Conservation (phyloP, 306 rosid genomes). For the Lotus japonicus region DNA sequence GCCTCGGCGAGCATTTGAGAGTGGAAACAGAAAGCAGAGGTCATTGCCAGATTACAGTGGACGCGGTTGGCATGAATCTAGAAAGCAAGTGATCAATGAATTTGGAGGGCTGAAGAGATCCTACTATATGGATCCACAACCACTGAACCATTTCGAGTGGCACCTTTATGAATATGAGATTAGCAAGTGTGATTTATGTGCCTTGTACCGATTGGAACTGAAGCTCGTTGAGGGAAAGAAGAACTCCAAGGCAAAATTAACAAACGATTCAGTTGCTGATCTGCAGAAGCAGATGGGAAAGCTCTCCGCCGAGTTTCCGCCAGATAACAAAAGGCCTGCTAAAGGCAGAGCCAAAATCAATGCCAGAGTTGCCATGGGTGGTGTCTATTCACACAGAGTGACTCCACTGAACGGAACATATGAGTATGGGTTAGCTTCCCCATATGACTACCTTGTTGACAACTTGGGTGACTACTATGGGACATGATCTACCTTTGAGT, state of each 20-base stretch:
- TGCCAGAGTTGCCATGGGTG: conserved; percentile 54
- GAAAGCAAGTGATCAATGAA: conserved; percentile 97
- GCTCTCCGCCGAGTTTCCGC: conserved; percentile 88
- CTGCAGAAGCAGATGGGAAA: conserved; percentile 98
- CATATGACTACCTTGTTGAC: conserved; percentile 70
- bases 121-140: conserved; percentile 98
- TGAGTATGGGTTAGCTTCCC: conserved; percentile 56
- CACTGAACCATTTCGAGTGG: conserved; percentile 87
- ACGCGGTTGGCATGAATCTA: conserved; percentile 99
- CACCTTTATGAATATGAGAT: conserved; percentile 97
- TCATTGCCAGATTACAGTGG: conserved; percentile 95
- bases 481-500: conserved; percentile 34
- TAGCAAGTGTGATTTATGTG: conserved; percentile 87
- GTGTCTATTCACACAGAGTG: conserved; percentile 52
- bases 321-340: conserved; percentile 65
- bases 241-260: conserved; percentile 59
- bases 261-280: conserved; percentile 86
- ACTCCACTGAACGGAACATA: conserved; percentile 48
- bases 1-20: conserved; percentile 98
- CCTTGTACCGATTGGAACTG: conserved; percentile 84
- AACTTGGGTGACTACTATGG: conserved; percentile 54
- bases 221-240: conserved; percentile 96
- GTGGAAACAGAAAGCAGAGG: conserved; percentile 98
- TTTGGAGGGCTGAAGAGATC: conserved; percentile 94
- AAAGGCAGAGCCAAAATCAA: conserved; percentile 71